A percentile compares a stretch with the other conserved stretches of the same genome.
These are phyloP conservation scores for Salicornia ramosissima DNA, from an alignment of 148 eudicot genomes.

Conservation along the genomic window DNA sequence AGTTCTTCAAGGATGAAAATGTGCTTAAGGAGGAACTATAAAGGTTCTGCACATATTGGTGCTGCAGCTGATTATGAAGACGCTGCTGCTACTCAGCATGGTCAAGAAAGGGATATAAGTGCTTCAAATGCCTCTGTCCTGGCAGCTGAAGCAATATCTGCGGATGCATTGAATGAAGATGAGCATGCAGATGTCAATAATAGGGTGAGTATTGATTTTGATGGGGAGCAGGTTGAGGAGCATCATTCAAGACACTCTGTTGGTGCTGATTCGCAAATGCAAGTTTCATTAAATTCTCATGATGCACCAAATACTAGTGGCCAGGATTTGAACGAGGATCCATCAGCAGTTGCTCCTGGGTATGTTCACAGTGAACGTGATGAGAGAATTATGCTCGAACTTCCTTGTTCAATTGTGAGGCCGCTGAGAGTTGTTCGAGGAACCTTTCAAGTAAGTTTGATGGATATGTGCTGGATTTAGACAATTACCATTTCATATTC, in stretches of 20 bases:
- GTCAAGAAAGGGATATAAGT: conserved; percentile 37
- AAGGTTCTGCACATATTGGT: conserved; percentile 75
- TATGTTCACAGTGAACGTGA: conserved; percentile 86
- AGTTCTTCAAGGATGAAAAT: conserved; percentile 91
- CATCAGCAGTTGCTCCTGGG: conserved; percentile 71
- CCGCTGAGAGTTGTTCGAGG: conserved; percentile 79
- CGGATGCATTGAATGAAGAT: conserved; percentile 64
- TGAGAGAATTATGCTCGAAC: conserved; percentile 92
- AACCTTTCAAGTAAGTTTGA: conserved; percentile 82
- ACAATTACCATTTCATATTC: neutral
- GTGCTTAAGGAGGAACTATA: conserved; percentile 71
- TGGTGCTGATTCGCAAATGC: conserved; percentile 45
- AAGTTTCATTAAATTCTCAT: conserved; percentile 38
- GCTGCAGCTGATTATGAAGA: conserved; percentile 90
- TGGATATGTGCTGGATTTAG: neutral
- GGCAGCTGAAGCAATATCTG: conserved; percentile 77
- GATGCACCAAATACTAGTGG: conserved; percentile 41
- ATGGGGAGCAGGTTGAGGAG: conserved; percentile 40
- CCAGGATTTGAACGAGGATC: conserved; percentile 48
- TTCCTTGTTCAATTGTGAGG: conserved; percentile 86
- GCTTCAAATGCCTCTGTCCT: conserved; percentile 67
- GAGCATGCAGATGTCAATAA: conserved; percentile 44
- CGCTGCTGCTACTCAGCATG: conserved; percentile 34
- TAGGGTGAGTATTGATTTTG: conserved; percentile 40
- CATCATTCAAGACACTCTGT: conserved; percentile 41